These are phyloP conservation scores for Glomus cerebriforme DNA, from an alignment of 192 early-diverging fungal genomes.

Conservation along the genomic window DNA sequence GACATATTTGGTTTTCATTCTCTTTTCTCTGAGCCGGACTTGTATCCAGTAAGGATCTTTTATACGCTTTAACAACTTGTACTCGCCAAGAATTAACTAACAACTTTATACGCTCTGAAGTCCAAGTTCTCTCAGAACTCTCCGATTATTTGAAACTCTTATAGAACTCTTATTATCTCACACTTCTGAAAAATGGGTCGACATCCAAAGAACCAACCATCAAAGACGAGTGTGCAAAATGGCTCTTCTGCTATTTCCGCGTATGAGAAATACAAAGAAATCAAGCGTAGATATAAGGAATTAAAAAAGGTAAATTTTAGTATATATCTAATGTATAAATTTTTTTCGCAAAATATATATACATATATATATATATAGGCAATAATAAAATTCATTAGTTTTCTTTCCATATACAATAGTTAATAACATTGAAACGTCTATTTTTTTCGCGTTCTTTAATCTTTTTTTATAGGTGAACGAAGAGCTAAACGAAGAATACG, in stretches of 20 bases:
- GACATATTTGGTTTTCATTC: too few species aligned
- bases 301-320: background rate
- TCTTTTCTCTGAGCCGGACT: too few species aligned
- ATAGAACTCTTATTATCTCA: background rate
- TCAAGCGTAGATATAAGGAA: conserved; percentile 1
- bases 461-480: background rate
- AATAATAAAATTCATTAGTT: background rate
- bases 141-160: background rate
- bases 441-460: background rate
- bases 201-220: background rate
- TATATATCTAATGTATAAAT: too few species aligned
- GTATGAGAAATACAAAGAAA: conserved; percentile 2
- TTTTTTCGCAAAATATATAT: background rate
- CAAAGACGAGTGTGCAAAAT: background rate
- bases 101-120: background rate
- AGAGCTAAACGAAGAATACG: conserved; percentile 3
- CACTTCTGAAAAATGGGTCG: background rate
- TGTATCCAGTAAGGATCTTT: too few species aligned
- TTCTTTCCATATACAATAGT: background rate
- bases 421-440: background rate
- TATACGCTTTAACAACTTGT: too few species aligned
- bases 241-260: background rate
- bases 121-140: background rate
- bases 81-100: too few species aligned
- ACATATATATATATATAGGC: background rate